Conservation (phyloP, 345 rosid genomes). For the Eucalyptus camaldulensis region DNA sequence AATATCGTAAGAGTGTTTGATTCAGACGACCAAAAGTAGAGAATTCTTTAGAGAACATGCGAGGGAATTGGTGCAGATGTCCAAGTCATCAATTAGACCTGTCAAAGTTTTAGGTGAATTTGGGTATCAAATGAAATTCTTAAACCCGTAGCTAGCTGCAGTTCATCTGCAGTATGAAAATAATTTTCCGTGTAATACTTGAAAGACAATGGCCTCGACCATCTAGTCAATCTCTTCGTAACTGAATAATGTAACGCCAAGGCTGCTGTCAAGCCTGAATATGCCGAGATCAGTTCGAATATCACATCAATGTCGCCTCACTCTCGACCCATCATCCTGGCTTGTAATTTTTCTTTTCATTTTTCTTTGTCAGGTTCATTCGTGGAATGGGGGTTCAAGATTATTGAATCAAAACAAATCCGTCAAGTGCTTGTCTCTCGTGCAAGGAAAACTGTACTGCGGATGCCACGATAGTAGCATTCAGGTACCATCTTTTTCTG, state of each 20-base stretch:
- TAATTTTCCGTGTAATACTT: background rate
- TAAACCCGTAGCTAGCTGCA: background rate
- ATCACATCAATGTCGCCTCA: background rate
- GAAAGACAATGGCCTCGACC: background rate
- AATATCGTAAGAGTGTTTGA: background rate
- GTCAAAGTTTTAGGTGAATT: too few relatives aligned
- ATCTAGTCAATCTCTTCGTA: background rate
- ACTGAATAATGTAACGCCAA: background rate
- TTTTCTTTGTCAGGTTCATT: constrained; percentile 23
- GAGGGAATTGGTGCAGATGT: background rate
- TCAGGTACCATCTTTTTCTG: constrained; percentile 22
- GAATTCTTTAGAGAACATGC: background rate
- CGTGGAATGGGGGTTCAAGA: constrained; percentile 55
- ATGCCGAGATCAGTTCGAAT: background rate
- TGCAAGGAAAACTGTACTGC: constrained; percentile 47
- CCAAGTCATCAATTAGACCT: background rate
- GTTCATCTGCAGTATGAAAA: background rate
- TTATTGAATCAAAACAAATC: constrained; percentile 26
- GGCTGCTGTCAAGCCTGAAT: background rate
- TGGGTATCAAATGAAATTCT: background rate
- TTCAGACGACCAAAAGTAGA: background rate
- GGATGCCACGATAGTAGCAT: constrained; percentile 64
- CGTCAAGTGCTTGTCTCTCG: constrained; percentile 40
- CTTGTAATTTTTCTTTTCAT: background rate
- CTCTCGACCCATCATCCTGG: rapidly evolving